These are phyloP conservation scores for Kazachstania africana DNA, from an alignment of 805 yeast species.

Conservation along the genomic window DNA sequence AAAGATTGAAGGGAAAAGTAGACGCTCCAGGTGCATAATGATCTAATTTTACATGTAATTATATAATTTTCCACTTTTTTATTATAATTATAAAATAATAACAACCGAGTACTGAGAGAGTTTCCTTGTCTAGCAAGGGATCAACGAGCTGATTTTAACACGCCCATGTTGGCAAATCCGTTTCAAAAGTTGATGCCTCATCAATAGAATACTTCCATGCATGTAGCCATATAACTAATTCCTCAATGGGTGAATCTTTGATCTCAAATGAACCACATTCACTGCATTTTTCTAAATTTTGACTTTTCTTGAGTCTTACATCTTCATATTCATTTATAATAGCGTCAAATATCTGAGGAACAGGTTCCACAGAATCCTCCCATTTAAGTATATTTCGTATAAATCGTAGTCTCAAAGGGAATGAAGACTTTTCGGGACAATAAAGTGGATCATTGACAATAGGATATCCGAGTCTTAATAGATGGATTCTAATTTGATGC, in stretches of 20 bases:
- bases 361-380: constrained; percentile 10
- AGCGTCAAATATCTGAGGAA: constrained; percentile 8
- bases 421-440: constrained; percentile 11
- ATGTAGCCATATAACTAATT: constrained; percentile 23
- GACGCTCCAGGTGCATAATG: constrained; percentile 64
- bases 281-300: constrained; percentile 11
- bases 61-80: background rate
- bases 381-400: constrained; percentile 10
- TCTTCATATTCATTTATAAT: constrained; percentile 19
- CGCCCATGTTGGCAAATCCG: constrained; percentile 39
- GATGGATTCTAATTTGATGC: constrained; percentile 88
- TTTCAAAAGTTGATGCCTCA: constrained; percentile 25
- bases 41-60: too few relatives aligned
- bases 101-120: background rate
- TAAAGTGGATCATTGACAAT: constrained; percentile 83
- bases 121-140: too few relatives aligned
- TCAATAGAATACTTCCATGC: constrained; percentile 30
- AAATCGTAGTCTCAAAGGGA: constrained; percentile 16
- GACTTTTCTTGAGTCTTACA: constrained; percentile 19
- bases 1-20: constrained; percentile 54
- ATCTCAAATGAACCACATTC: constrained; percentile 18
- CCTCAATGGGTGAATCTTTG: constrained; percentile 16
- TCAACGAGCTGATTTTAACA: too few relatives aligned
- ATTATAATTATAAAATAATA: background rate
- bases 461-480: constrained; percentile 76